Conservation (phyloP, 106 monocot genomes). For the Dendrobium catenatum region DNA sequence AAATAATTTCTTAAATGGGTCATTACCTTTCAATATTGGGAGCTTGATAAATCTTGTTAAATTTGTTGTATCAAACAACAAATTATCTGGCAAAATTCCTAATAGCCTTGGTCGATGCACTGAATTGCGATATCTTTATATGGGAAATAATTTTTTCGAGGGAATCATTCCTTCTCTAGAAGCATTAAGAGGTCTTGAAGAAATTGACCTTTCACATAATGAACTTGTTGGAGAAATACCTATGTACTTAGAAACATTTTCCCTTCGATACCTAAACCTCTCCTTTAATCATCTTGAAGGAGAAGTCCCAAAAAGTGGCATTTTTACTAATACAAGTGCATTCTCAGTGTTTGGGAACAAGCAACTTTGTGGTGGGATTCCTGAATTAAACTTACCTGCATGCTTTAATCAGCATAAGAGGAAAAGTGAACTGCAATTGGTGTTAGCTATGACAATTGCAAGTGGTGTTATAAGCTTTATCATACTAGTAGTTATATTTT, state of each 20-base stretch:
- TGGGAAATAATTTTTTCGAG: slow-evolving; percentile 11
- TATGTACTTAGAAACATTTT: background rate
- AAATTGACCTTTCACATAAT: slow-evolving; percentile 15
- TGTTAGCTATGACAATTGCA: background rate
- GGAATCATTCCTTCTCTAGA: slow-evolving; percentile 12
- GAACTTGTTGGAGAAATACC: slow-evolving; percentile 12
- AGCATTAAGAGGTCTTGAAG: background rate
- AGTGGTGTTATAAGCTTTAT: background rate
- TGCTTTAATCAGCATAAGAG: slow-evolving; percentile 1
- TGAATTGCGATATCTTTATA: slow-evolving; percentile 4
- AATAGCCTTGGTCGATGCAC: background rate
- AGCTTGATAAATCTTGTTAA: background rate
- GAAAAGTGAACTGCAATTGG: background rate
- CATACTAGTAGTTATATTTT: background rate
- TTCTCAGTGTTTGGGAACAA: slow-evolving; percentile 15
- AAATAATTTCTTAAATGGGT: slow-evolving; percentile 5
- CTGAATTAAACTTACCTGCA: slow-evolving; percentile 11
- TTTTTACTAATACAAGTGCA: slow-evolving; percentile 5
- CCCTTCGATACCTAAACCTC: slow-evolving; percentile 8
- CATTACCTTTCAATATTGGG: slow-evolving; percentile 9
- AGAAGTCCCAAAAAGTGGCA: slow-evolving; percentile 4
- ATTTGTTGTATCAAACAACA: background rate
- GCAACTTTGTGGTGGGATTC: slow-evolving; percentile 13
- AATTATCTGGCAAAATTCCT: slow-evolving; percentile 14
- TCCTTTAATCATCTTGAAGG: slow-evolving; percentile 25